These are phyloP conservation scores for Ceratocystiopsis minuta DNA, from an alignment of 2,329 filamentous ascomycete genomes.

Conservation along the genomic window DNA sequence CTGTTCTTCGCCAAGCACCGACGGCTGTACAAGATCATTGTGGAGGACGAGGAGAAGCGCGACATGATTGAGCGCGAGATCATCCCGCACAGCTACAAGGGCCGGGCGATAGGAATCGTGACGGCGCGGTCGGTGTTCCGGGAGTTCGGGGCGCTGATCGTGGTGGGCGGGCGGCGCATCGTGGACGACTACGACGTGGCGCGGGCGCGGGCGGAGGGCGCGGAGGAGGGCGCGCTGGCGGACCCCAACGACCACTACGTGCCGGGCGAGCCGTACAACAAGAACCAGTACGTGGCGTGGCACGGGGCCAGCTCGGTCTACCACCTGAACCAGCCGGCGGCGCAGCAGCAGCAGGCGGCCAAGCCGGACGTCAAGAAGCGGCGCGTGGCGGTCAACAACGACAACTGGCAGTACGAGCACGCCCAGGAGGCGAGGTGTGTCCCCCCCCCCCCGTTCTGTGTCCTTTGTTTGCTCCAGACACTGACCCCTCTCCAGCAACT, in stretches of 20 bases:
- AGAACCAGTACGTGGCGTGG: constrained; percentile 98
- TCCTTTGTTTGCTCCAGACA: no score
- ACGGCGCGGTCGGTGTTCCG: constrained; percentile 92
- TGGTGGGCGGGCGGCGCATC: constrained; percentile 76
- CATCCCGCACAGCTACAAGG: constrained; percentile 97
- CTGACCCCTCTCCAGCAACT: no score
- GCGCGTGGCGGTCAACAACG: constrained; percentile 73
- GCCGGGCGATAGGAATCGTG: constrained; percentile 88
- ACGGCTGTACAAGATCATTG: constrained; percentile 92
- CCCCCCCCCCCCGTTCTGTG: no score
- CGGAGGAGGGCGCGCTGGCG: constrained; percentile 73
- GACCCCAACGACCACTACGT: constrained; percentile 74
- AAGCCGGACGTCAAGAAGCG: constrained; percentile 71
- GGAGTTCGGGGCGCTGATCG: constrained; percentile 86
- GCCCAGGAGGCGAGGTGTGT: constrained; percentile 68
- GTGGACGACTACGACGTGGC: constrained; percentile 78
- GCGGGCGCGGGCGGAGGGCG: constrained; percentile 56
- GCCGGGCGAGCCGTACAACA: constrained; percentile 78
- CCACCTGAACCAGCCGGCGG: constrained; percentile 66
- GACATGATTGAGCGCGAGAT: constrained; percentile 91
- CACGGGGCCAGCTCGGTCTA: constrained; percentile 93
- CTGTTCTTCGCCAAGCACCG: constrained; percentile 98
- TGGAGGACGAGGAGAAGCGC: constrained; percentile 91
- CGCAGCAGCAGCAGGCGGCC: constrained; percentile 35
- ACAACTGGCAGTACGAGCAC: constrained; percentile 95